A percentile compares a stretch with the other conserved stretches of the same genome.
Conservation (phyloP, 139 green algal species). For the Pleodorina starrii region DNA sequence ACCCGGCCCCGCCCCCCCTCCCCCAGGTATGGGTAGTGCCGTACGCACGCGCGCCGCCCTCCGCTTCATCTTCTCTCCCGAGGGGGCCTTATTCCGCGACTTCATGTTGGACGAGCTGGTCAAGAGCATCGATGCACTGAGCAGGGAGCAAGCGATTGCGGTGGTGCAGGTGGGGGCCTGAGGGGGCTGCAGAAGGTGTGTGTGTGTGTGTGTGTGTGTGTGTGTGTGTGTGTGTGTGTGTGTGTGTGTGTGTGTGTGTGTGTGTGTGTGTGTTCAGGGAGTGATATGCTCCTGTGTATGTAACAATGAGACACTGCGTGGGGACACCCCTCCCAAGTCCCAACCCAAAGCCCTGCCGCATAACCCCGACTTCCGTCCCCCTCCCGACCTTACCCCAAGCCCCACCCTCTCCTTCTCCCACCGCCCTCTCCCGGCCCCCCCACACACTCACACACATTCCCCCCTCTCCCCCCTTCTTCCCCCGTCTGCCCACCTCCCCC, state of each 20-base stretch:
- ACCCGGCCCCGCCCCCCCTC: too few relatives aligned
- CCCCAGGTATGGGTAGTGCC: neutral
- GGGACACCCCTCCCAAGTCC: neutral
- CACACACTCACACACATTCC: neutral
- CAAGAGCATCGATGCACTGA: slow-evolving; percentile 94
- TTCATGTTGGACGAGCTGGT: slow-evolving; percentile 94
- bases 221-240: too few relatives aligned
- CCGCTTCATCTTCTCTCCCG: slow-evolving; percentile 66
- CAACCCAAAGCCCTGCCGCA: neutral
- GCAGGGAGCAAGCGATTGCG: slow-evolving; percentile 75
- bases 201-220: too few relatives aligned
- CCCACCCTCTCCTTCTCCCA: neutral
- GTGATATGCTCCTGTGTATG: neutral
- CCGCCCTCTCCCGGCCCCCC: neutral
- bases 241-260: too few relatives aligned
- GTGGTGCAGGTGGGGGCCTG: slow-evolving; percentile 9
- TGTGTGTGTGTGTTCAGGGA: neutral
- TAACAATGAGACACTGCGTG: neutral
- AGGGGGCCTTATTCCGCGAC: slow-evolving; percentile 94
- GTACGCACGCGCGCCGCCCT: slow-evolving; percentile 74
- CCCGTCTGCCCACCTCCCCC: neutral
- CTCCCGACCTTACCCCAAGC: too few relatives aligned
- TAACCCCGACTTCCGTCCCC: neutral
- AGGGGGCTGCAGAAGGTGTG: too few relatives aligned
- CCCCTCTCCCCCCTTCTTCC: neutral